These are phyloP conservation scores for Medicago truncatula DNA, from an alignment of 306 rosid species.

Conservation along the genomic window MtrunA17r5.0-ANR NC_053043.1:21860501-21861000, in stretches of 20 bases:
- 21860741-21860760: neutral
- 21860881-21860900: neutral
- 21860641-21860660: neutral
- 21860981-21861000: neutral
- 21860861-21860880: neutral
- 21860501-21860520: neutral
- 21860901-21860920: constrained; percentile 21
- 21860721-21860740: too few species aligned
- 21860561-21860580: neutral
- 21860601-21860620: too few species aligned
- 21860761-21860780: neutral
- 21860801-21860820: too few species aligned
- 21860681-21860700: too few species aligned
- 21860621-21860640: neutral
- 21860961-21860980: neutral
- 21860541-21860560: constrained; percentile 5
- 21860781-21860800: neutral
- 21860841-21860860: neutral
- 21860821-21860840: too few species aligned
- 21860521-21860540: constrained; percentile 1
- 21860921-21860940: constrained; percentile 26
- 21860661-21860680: neutral
- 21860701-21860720: too few species aligned
- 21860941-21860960: neutral
- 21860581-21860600: too few species aligned